These are phyloP conservation scores for Astrothelium subdiscretum DNA, from an alignment of 495 filamentous ascomycete species.

Conservation along the genomic window DNA sequence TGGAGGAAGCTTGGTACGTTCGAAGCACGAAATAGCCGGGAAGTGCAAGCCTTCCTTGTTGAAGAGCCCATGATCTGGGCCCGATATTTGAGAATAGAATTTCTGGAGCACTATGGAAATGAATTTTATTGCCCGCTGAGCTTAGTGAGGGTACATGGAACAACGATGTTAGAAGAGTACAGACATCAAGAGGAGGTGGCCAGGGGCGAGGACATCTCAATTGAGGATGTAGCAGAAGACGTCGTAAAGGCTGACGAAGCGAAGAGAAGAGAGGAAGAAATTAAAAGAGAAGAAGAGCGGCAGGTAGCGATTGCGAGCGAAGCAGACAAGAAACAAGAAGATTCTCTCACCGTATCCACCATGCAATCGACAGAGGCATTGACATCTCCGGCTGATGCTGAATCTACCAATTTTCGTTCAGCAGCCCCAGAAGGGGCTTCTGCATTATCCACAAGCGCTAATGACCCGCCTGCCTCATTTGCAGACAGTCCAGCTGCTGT, in stretches of 20 bases:
- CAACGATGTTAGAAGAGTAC: slow-evolving; percentile 90
- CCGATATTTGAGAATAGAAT: slow-evolving; percentile 81
- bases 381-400: slow-evolving; percentile 14
- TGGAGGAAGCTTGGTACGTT: slow-evolving; percentile 86
- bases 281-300: neutral
- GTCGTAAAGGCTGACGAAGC: slow-evolving; percentile 11
- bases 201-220: slow-evolving; percentile 38
- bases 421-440: neutral
- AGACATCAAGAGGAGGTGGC: slow-evolving; percentile 61
- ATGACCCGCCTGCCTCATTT: slow-evolving; percentile 2
- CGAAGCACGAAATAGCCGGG: slow-evolving; percentile 80
- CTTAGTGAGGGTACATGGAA: slow-evolving; percentile 82
- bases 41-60: slow-evolving; percentile 86
- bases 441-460: neutral
- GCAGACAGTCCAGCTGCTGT: neutral
- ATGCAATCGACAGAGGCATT: neutral
- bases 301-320: neutral
- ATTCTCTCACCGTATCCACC: neutral
- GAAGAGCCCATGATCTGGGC: slow-evolving; percentile 94
- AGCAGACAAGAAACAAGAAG: neutral
- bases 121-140: slow-evolving; percentile 95
- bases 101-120: slow-evolving; percentile 85
- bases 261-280: slow-evolving; percentile 15
- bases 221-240: slow-evolving; percentile 30
- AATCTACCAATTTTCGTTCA: slow-evolving; percentile 9